Evolutionary conservation across 805 yeast genomes (phyloP), one percentile per base, ranked within the genome.

Genomic region (Cyberlindnera xylosilytica): DNA sequence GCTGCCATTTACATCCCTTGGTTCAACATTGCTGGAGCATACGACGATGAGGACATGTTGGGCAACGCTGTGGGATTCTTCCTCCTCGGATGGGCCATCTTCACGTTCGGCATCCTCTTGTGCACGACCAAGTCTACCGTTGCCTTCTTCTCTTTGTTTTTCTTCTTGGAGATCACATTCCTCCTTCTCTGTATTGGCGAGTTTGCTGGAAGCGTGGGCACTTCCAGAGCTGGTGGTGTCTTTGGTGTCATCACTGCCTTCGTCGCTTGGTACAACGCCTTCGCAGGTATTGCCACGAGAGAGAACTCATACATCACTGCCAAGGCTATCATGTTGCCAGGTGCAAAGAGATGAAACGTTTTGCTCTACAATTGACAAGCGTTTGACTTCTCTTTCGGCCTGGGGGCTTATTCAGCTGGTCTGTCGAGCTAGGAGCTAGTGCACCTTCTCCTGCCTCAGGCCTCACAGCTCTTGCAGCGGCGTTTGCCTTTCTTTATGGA

Each of bases 71-170:
- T 81, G 16, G 85, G 84, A 0, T 73, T 82, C 56, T 82, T 64
- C 56, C 55, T 81, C 28, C 43, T 79, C 15, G 86, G 78, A 6
- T 83, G 88, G 88, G 60, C 75, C 15, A 61, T 81, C 23, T 80
- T 83, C 62, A 80, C 87, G 0, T 68, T 73, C 23, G 69, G 78
- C 44, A 52, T 83, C 41, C 52, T 72, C 18, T 36, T 78, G 33
- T 71, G 79, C 54, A 82, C 87, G 3, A 54, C 78, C 56, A 74
- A 81, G 52, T 79, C 88, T 4, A 82, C 88, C 2, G 71, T 80
- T 17, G 79, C 83, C 38, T 79, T 82, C 66, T 78, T 79, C 54
- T 46, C 68, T 3, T 66, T 82, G 53, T 79, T 81, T 55, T 69
- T 77, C 62, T 57, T 70, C 45, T 66, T 83, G 39, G 68, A 64